phyloP scores from a whole-genome alignment of 768 basidiomycete species.

The Boletus reticuloceps region DNA sequence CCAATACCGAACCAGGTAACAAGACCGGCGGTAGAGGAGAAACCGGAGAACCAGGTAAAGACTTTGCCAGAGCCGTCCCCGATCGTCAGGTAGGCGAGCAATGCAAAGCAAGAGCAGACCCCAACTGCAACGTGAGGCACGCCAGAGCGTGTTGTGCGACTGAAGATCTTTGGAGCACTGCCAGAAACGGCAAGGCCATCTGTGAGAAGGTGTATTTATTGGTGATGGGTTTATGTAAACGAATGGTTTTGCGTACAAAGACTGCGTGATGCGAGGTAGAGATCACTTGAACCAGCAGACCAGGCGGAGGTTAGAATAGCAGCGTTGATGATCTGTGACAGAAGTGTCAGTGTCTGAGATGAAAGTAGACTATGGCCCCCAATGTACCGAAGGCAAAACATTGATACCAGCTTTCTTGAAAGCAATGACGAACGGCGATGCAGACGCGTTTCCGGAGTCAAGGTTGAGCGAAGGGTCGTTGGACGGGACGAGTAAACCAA shows the following conservation, averaged over 20 bases:
- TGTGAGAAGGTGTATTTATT: conserved; percentile 29
- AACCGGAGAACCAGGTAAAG: conserved; percentile 41
- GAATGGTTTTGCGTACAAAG: not conserved
- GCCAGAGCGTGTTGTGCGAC: conserved; percentile 36
- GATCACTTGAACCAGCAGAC: conserved; percentile 4
- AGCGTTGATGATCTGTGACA: conserved; percentile 1
- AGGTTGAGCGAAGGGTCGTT: conserved; percentile 27
- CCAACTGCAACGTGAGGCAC: conserved; percentile 44
- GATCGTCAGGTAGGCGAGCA: conserved; percentile 43
- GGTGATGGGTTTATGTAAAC: not conserved
- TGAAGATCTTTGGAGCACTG: conserved; percentile 53
- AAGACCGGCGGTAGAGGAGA: conserved; percentile 39
- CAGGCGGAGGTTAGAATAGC: conserved; percentile 3
- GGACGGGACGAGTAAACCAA: conserved; percentile 5
- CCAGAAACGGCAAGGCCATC: conserved; percentile 51
- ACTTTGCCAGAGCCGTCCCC: conserved; percentile 33
- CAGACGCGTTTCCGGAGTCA: conserved; percentile 13
- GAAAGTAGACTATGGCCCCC: not conserved
- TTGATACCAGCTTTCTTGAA: not conserved
- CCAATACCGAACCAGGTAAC: conserved; percentile 45
- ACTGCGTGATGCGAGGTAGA: conserved; percentile 5
- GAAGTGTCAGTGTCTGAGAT: not conserved
- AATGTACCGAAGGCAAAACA: not conserved
- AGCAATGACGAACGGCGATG: not conserved
- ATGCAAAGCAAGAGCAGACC: conserved; percentile 29